A percentile compares a stretch with the other conserved stretches of the same genome.
Conservation (phyloP, 106 monocot species). For the Dendrobium chrysotoxum region DNA sequence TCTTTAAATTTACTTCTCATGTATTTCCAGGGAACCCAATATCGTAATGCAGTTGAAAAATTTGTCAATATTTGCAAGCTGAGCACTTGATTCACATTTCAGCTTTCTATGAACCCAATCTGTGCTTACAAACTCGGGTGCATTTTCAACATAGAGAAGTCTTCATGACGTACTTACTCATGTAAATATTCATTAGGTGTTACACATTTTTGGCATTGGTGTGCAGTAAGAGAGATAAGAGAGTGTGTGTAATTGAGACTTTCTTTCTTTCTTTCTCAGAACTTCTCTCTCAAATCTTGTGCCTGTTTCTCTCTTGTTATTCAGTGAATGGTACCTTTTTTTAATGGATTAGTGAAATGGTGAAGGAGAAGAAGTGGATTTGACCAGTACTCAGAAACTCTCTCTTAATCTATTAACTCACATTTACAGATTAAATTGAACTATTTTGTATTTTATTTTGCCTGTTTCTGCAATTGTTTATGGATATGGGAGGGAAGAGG, state of each 20-base stretch:
- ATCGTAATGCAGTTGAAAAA: constrained; percentile 88
- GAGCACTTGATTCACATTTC: constrained; percentile 28
- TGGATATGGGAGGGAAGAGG: no score
- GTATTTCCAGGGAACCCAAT: constrained; percentile 75
- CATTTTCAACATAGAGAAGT: not conserved
- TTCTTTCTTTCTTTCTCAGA: no score
- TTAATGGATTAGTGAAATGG: not conserved
- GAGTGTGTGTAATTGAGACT: no score
- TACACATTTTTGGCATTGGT: no score
- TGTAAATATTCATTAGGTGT: no score
- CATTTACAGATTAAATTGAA: not conserved
- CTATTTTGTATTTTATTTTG: not conserved
- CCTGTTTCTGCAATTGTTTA: no score
- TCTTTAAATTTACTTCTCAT: not conserved
- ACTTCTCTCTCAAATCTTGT: no score
- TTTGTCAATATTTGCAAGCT: constrained; percentile 85
- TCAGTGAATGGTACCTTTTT: not conserved
- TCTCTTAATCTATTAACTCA: not conserved
- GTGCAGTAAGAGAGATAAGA: no score
- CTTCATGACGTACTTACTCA: not conserved
- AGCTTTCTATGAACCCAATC: not conserved
- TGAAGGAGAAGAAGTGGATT: not conserved
- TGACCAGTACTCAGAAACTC: not conserved
- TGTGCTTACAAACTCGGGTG: not conserved
- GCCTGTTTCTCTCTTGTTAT: no score